A percentile compares a stretch with the other conserved stretches of the same genome.
Conservation (phyloP, 192 early-diverging fungal species). For the Rhizophagus clarus region DNA sequence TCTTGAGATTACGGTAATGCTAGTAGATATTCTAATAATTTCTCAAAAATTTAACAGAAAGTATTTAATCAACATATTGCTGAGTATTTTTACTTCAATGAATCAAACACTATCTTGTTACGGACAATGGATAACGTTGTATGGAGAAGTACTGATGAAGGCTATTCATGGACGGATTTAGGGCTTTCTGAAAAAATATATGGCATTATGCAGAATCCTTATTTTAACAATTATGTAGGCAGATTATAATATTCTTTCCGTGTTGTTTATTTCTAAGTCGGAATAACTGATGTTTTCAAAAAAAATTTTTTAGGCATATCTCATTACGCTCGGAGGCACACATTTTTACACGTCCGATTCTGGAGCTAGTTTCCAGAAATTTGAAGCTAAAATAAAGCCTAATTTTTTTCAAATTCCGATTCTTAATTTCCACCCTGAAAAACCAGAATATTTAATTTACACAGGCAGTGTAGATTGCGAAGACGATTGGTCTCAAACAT, state of each 20-base stretch:
- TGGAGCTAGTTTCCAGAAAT: slow-evolving; percentile 52
- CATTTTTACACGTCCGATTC: slow-evolving; percentile 66
- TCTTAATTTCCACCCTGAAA: slow-evolving; percentile 83
- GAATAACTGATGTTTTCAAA: neutral
- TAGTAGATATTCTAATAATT: neutral
- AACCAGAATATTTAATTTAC: slow-evolving; percentile 82
- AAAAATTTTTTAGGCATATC: slow-evolving; percentile 50
- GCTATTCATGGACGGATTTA: slow-evolving; percentile 53
- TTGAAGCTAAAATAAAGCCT: slow-evolving; percentile 64
- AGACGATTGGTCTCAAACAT: slow-evolving; percentile 46
- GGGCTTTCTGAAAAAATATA: slow-evolving; percentile 31
- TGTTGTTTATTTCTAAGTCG: neutral
- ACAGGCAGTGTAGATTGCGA: slow-evolving; percentile 63
- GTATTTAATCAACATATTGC: slow-evolving; percentile 37
- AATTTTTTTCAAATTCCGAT: slow-evolving; percentile 60
- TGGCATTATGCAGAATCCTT: slow-evolving; percentile 63
- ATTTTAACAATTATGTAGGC: slow-evolving; percentile 51
- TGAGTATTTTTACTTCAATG: slow-evolving; percentile 47
- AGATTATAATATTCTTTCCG: neutral
- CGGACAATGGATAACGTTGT: slow-evolving; percentile 56
- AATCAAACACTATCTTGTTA: slow-evolving; percentile 46
- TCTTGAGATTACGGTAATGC: neutral
- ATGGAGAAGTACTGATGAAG: slow-evolving; percentile 65
- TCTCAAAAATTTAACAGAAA: neutral
- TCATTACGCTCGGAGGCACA: slow-evolving; percentile 50